phyloP scores from a whole-genome alignment of 176 grass and related monocot species.

The Saccharum officinarum region DNA sequence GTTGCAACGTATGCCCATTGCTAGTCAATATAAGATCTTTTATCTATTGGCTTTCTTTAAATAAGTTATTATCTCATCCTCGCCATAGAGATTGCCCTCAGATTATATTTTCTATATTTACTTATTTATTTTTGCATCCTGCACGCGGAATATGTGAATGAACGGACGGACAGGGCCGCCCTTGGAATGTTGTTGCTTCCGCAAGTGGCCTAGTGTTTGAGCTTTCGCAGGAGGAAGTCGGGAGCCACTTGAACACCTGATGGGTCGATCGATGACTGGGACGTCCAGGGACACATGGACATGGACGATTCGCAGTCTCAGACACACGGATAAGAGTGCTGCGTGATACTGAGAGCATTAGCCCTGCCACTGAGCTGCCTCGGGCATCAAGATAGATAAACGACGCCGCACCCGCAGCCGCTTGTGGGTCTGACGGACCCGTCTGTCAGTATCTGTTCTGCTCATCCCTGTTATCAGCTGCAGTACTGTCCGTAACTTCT shows the following conservation, averaged over 20 bases:
- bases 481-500: neutral
- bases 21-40: too few relatives aligned
- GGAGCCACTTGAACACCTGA: slow-evolving; percentile 25
- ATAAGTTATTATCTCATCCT: neutral
- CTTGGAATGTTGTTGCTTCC: slow-evolving; percentile 30
- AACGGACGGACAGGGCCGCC: slow-evolving; percentile 19
- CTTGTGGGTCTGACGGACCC: neutral
- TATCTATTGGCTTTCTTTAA: too few relatives aligned
- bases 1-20: too few relatives aligned
- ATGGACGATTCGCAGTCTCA: slow-evolving; percentile 1
- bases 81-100: neutral
- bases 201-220: slow-evolving; percentile 14
- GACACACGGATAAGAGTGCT: neutral
- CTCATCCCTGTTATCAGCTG: neutral
- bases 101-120: neutral
- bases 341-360: neutral
- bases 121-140: neutral
- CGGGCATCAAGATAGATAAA: too few relatives aligned
- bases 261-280: neutral
- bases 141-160: slow-evolving; percentile 22
- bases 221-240: neutral
- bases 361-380: neutral
- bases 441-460: neutral
- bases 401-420: neutral
- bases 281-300: neutral